Evolutionary conservation across 495 filamentous ascomycete genomes (phyloP), one percentile per base, ranked within the genome.

Genomic region (Coniosporium apollinis): DNA sequence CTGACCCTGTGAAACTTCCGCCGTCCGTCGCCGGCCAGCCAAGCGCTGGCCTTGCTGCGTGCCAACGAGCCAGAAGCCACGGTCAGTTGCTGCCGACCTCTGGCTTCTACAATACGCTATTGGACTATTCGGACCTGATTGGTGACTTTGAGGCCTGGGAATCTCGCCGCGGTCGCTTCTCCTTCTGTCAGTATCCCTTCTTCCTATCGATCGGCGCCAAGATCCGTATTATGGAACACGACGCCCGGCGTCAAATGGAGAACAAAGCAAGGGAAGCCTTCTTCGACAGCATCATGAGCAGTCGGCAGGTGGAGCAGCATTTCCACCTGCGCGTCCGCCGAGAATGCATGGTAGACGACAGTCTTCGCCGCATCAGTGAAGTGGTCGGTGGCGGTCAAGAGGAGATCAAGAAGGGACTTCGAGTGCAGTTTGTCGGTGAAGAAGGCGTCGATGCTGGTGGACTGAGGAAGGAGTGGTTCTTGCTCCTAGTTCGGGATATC

Each of bases 171-270:
- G 68, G 70, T 1, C 79, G 70, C 41, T 94, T 94, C 46, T 70
- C 83, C 3, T 94, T 94, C 51, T 94, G 85, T 48, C 83, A 93
- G 48, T 94, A 87, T 48, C 86, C 86, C 3, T 92, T 94, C 56
- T 80, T 94, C 45, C 65, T 94, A 20, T 92, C 83, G 34, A 87
- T 94, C 45, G 84, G 82, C 58, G 78, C 84, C 19, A 94, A 94
- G 57, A 94, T 91, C 40, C 80, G 76, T 45, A 91, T 94, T 39
- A 60, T 94, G 48, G 86, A 93, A 52, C 71, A 91, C 48, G 87
- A 94, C 54, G 82, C 84, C 3, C 72, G 77, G 42, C 70, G 86
- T 5, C 87, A 94, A 57, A 94, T 94, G 86, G 79, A 83, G 42
- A 72, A 76, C 35, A 82, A 82, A 48, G 86, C 87, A 7, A 67